Evolutionary conservation across 345 rosid species (phyloP).

Genomic region (Gossypium bickii): DNA sequence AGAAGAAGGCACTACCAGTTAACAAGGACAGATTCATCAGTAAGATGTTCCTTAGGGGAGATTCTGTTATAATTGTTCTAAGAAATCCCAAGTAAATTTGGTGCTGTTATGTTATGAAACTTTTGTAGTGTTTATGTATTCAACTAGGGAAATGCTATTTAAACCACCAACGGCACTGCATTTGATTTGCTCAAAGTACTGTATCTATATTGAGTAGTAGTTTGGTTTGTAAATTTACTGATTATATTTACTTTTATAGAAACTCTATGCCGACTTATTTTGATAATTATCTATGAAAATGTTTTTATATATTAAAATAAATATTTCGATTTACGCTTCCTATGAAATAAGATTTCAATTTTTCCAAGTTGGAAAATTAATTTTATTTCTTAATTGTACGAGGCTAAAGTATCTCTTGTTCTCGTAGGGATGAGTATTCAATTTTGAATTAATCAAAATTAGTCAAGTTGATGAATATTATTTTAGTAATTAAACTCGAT

Average conservation of each 20-base stretch:
- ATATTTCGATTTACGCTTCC: no score
- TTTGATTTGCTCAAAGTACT: background rate
- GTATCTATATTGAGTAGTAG: background rate
- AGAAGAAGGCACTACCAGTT: slow-evolving; percentile 91
- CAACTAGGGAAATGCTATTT: background rate
- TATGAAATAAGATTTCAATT: no score
- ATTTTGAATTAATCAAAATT: no score
- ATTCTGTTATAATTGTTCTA: slow-evolving; percentile 93
- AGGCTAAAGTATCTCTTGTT: no score
- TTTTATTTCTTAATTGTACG: no score
- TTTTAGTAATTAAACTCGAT: no score
- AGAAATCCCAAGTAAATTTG: slow-evolving; percentile 77
- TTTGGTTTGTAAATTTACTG: background rate
- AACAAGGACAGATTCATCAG: slow-evolving; percentile 95
- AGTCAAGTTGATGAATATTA: no score
- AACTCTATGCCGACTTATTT: no score
- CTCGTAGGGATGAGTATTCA: no score
- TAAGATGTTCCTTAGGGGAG: slow-evolving; percentile 98
- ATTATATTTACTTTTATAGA: background rate
- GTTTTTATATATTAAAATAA: no score
- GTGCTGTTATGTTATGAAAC: background rate
- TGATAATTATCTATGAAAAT: no score
- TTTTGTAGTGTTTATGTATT: background rate
- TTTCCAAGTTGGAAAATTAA: no score
- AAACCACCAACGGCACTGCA: background rate